phyloP scores from a whole-genome alignment of 331 rosid species.

The Acacia concinna region DNA sequence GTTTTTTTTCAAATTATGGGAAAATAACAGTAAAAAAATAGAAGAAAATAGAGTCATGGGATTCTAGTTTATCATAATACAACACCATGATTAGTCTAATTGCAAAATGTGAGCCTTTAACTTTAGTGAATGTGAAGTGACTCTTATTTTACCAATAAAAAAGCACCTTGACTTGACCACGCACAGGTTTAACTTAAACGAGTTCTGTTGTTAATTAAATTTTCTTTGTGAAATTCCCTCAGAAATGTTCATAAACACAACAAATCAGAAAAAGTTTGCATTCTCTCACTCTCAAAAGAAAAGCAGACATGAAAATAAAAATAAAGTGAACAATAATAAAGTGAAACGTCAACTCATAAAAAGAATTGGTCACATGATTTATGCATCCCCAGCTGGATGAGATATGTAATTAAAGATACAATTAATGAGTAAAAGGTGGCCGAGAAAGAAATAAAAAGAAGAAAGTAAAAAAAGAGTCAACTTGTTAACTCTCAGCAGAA shows the following conservation, averaged over 20 bases:
- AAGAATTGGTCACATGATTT: conserved; percentile 18
- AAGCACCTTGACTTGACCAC: neutral
- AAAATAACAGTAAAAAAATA: neutral
- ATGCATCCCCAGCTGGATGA: neutral
- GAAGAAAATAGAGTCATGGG: neutral
- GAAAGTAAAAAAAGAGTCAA: neutral
- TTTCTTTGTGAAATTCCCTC: neutral
- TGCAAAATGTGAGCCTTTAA: conserved; percentile 2
- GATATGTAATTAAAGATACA: neutral
- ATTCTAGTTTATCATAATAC: neutral
- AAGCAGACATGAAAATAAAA: neutral
- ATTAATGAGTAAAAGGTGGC: neutral
- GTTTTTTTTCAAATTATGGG: neutral
- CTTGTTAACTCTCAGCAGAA: neutral
- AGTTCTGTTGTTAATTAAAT: too few relatives aligned
- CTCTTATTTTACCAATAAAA: neutral
- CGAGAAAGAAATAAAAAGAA: neutral
- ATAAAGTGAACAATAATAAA: neutral
- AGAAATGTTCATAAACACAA: neutral
- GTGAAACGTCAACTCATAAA: neutral
- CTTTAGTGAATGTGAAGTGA: conserved; percentile 16
- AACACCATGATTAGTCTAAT: neutral
- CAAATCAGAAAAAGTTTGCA: neutral
- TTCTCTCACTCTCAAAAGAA: neutral
- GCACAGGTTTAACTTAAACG: too few relatives aligned